Conservation (phyloP, 345 rosid species). For the Theobroma cacao region DNA sequence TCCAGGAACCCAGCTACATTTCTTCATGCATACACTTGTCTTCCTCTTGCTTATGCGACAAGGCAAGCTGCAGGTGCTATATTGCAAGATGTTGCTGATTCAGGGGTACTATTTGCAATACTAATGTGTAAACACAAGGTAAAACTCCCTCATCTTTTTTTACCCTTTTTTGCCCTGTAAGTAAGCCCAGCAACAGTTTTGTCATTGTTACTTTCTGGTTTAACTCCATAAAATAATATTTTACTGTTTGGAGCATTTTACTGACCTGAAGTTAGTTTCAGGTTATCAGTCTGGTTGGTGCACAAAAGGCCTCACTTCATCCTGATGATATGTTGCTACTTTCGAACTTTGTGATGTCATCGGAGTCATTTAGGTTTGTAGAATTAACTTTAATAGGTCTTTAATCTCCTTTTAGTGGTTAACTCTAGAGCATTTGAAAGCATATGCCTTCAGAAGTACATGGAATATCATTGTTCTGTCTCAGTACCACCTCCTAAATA, state of each 20-base stretch:
- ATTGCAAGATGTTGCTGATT: slow-evolving; percentile 89
- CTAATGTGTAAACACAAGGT: slow-evolving; percentile 90
- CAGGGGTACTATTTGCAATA: slow-evolving; percentile 82
- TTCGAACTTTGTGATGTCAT: slow-evolving; percentile 85
- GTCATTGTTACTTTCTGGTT: background rate
- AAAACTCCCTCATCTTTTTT: slow-evolving; percentile 1
- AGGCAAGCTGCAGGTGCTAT: slow-evolving; percentile 86
- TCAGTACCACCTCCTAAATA: background rate
- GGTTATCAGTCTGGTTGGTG: slow-evolving; percentile 97
- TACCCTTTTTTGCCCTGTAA: background rate
- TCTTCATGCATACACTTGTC: slow-evolving; percentile 97
- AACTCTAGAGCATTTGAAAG: background rate
- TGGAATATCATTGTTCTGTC: background rate
- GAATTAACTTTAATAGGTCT: slow-evolving; percentile 9
- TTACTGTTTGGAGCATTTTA: slow-evolving; percentile 14
- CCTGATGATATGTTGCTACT: slow-evolving; percentile 95
- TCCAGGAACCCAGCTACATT: slow-evolving; percentile 89
- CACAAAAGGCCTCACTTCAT: slow-evolving; percentile 96
- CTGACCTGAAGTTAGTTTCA: slow-evolving; percentile 32
- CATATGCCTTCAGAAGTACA: background rate
- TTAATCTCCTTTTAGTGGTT: background rate
- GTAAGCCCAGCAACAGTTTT: background rate
- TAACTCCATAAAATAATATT: background rate
- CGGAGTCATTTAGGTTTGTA: slow-evolving; percentile 90
- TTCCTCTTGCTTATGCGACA: slow-evolving; percentile 77